These are phyloP conservation scores for Xylaria sp. DNA, from an alignment of 2,329 filamentous ascomycete genomes.

Conservation along the genomic window DNA sequence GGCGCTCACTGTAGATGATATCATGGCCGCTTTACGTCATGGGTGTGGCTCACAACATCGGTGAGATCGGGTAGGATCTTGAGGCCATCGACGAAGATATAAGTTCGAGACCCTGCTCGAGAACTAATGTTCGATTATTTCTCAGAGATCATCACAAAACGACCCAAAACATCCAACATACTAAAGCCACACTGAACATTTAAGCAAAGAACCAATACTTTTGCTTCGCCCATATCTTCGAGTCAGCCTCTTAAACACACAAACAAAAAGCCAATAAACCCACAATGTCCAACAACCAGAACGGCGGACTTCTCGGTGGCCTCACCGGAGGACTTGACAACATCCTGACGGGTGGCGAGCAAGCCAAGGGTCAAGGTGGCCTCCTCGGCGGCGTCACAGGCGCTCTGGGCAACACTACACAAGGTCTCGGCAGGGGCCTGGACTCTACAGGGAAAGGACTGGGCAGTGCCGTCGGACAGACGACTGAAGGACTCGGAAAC, in stretches of 20 bases:
- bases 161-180: slow-evolving; percentile 12
- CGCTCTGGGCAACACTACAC: slow-evolving; percentile 48
- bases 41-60: slow-evolving; percentile 30
- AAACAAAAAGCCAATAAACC: slow-evolving; percentile 30
- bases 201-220: slow-evolving; percentile 6
- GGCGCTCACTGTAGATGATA: slow-evolving; percentile 36
- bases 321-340: slow-evolving; percentile 50
- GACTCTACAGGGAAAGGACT: slow-evolving; percentile 48
- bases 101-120: slow-evolving; percentile 28
- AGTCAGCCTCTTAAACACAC: slow-evolving; percentile 11
- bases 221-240: not conserved
- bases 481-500: slow-evolving; percentile 47
- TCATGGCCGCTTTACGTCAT: slow-evolving; percentile 38
- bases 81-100: slow-evolving; percentile 33
- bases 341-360: slow-evolving; percentile 50
- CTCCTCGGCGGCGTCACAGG: slow-evolving; percentile 49
- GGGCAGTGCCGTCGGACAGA: slow-evolving; percentile 49
- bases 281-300: slow-evolving; percentile 50
- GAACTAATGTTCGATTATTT: not conserved
- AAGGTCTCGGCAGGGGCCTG: slow-evolving; percentile 48
- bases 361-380: slow-evolving; percentile 50
- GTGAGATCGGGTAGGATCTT: slow-evolving; percentile 15
- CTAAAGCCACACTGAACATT: not conserved
- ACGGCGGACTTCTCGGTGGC: slow-evolving; percentile 51
- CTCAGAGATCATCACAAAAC: slow-evolving; percentile 5